A percentile compares a stretch with the other conserved stretches of the same genome.
Conservation (phyloP, 73 alveolate species). For the Paramecium sexaurelia region DNA sequence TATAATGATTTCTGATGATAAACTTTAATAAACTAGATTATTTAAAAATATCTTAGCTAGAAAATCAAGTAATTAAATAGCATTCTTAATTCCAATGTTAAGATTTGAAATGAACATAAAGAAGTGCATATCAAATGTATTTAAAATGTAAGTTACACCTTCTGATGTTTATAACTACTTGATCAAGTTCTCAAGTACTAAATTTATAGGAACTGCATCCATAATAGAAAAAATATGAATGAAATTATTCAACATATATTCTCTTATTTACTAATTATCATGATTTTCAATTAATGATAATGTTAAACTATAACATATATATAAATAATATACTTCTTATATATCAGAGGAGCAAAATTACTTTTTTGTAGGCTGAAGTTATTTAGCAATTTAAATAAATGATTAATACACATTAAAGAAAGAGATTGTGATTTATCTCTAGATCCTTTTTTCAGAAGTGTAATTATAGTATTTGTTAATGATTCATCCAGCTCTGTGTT, state of each 20-base stretch:
- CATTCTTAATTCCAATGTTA: conserved; percentile 88
- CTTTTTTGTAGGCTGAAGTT: conserved; percentile 88
- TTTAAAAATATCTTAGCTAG: conserved; percentile 91
- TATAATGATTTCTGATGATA: conserved; percentile 81
- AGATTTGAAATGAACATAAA: conserved; percentile 91
- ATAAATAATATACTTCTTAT: conserved; percentile 56
- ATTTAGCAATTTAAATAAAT: conserved; percentile 79
- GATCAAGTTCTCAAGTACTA: conserved; percentile 93
- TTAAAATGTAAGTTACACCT: conserved; percentile 86
- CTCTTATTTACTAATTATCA: conserved; percentile 87
- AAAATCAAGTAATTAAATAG: conserved; percentile 87
- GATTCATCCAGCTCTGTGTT: conserved; percentile 76
- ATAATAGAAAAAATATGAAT: conserved; percentile 78
- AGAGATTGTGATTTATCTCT: conserved; percentile 78
- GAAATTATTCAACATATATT: conserved; percentile 89
- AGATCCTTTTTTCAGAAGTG: conserved; percentile 71
- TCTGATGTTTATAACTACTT: conserved; percentile 87
- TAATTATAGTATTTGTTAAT: conserved; percentile 65
- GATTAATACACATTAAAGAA: conserved; percentile 68
- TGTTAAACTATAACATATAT: conserved; percentile 69
- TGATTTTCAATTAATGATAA: conserved; percentile 94
- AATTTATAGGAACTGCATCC: conserved; percentile 92
- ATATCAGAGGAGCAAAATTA: conserved; percentile 93
- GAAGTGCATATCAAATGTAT: conserved; percentile 94
- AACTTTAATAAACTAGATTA: conserved; percentile 74